Percentiles rank a stretch among this genome's conserved stretches.
Evolutionary conservation across 2,329 filamentous ascomycete genomes (phyloP).

Genomic region (Dactylonectria macrodidyma): DNA sequence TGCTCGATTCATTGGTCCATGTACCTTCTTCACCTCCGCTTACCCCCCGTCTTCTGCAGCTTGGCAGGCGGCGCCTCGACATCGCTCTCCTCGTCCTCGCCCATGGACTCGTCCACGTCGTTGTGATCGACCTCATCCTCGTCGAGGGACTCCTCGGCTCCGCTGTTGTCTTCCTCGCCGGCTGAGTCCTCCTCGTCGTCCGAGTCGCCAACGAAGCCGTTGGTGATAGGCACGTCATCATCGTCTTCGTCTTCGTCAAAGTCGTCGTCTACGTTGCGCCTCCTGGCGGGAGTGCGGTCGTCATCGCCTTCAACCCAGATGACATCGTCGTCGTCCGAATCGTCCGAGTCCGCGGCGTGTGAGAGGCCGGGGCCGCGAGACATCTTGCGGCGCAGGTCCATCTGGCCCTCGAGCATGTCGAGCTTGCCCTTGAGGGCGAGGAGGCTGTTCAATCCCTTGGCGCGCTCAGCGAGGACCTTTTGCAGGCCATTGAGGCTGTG

Average conservation of each 20-base stretch:
- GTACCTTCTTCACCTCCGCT: conserved; percentile 41
- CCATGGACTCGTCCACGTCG: conserved; percentile 68
- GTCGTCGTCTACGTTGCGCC: conserved; percentile 53
- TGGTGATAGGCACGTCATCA: conserved; percentile 70
- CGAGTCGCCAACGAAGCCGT: conserved; percentile 70
- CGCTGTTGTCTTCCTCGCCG: conserved; percentile 61
- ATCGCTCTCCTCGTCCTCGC: conserved; percentile 70
- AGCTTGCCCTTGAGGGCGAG: conserved; percentile 94
- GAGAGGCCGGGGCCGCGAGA: conserved; percentile 59
- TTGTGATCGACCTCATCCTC: conserved; percentile 74
- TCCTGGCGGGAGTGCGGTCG: conserved; percentile 63
- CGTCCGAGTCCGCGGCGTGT: conserved; percentile 63
- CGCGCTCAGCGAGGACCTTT: conserved; percentile 89
- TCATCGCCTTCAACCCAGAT: conserved; percentile 93
- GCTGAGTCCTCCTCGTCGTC: conserved; percentile 70
- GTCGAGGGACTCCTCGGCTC: conserved; percentile 65
- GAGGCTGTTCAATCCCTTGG: conserved; percentile 84
- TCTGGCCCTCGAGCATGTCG: conserved; percentile 92
- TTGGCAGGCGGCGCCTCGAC: conserved; percentile 64
- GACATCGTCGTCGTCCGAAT: conserved; percentile 76
- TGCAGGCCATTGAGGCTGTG: conserved; percentile 84
- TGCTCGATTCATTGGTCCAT: conserved; percentile 23
- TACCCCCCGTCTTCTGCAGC: conserved; percentile 50
- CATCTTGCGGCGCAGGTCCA: conserved; percentile 82
- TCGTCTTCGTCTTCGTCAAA: conserved; percentile 67